Conservation (phyloP, 2,329 filamentous ascomycete species). For the Pseudocercospora ulei region DNA sequence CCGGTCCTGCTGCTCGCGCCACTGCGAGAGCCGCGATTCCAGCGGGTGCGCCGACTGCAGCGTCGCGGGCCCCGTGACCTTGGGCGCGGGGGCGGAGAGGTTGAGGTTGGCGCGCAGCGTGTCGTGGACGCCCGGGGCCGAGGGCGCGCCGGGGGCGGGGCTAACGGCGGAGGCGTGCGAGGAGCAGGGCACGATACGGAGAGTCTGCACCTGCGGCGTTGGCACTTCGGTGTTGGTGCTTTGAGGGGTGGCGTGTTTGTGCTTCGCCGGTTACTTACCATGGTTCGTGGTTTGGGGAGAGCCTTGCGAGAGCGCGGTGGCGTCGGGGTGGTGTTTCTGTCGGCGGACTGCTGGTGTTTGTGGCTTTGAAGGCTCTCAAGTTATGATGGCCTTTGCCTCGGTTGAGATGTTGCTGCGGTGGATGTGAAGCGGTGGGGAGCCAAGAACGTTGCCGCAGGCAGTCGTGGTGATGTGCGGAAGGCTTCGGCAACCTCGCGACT, state of each 20-base stretch:
- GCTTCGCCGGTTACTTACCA: too few relatives aligned
- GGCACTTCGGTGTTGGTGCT: slow-evolving; percentile 6
- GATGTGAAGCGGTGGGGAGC: slow-evolving; percentile 4
- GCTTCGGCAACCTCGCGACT: too few relatives aligned
- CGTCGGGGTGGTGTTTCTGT: background rate
- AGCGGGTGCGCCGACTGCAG: slow-evolving; percentile 75
- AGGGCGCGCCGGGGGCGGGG: slow-evolving; percentile 59
- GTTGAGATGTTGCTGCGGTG: slow-evolving; percentile 5
- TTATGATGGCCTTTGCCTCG: background rate
- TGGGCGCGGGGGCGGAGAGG: slow-evolving; percentile 42
- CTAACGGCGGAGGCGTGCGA: slow-evolving; percentile 50
- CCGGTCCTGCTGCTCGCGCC: slow-evolving; percentile 79
- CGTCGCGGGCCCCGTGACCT: slow-evolving; percentile 39
- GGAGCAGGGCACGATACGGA: slow-evolving; percentile 74
- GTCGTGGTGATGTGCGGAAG: too few relatives aligned
- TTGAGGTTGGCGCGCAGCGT: slow-evolving; percentile 76
- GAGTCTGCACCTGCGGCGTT: slow-evolving; percentile 33
- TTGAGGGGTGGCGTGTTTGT: background rate
- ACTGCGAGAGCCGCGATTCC: slow-evolving; percentile 76
- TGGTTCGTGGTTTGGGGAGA: slow-evolving; percentile 4
- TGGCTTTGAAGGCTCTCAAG: background rate
- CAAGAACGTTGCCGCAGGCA: too few relatives aligned
- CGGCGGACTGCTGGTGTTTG: background rate
- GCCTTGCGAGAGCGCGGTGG: background rate
- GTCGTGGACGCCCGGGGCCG: slow-evolving; percentile 86